Conservation (phyloP, 116 monocot genomes). For the Trichopus zeylanicus region DNA sequence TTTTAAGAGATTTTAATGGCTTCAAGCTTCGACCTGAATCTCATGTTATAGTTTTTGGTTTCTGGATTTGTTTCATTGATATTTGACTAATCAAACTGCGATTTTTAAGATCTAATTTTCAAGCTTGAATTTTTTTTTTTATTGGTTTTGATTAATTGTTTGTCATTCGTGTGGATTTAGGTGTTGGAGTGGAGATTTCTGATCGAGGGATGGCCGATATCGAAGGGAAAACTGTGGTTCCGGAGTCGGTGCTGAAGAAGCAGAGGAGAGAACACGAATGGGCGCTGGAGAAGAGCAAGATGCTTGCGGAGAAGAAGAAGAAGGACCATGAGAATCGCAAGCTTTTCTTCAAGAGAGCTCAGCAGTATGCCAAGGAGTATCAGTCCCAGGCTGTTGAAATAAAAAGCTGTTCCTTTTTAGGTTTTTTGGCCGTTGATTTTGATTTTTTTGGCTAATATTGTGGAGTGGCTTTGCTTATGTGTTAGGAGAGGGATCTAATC, state of each 20-base stretch:
- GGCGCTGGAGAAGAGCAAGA: conserved; percentile 36
- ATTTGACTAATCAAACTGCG: no score
- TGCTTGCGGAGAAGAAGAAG: conserved; percentile 36
- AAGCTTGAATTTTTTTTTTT: no score
- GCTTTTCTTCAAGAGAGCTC: conserved; percentile 46
- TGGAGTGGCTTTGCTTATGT: neutral
- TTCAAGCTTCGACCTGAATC: no score
- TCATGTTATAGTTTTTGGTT: no score
- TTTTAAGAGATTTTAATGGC: no score
- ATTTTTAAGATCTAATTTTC: no score
- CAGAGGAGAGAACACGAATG: conserved; percentile 40
- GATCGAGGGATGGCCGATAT: no score
- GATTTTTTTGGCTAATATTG: neutral
- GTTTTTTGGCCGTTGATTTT: neutral
- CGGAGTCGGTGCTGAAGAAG: conserved; percentile 58
- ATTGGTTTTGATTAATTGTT: no score
- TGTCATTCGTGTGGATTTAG: no score
- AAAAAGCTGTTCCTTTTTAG: neutral
- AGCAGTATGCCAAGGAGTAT: conserved; percentile 72
- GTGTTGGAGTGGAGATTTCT: no score
- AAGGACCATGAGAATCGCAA: conserved; percentile 42
- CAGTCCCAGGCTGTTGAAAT: conserved; percentile 30
- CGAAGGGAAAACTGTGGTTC: no score
- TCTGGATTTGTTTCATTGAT: no score
- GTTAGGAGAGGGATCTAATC: conserved; percentile 76